Evolutionary conservation across 805 yeast genomes (phyloP).

Genomic region (Pichia californica): DNA sequence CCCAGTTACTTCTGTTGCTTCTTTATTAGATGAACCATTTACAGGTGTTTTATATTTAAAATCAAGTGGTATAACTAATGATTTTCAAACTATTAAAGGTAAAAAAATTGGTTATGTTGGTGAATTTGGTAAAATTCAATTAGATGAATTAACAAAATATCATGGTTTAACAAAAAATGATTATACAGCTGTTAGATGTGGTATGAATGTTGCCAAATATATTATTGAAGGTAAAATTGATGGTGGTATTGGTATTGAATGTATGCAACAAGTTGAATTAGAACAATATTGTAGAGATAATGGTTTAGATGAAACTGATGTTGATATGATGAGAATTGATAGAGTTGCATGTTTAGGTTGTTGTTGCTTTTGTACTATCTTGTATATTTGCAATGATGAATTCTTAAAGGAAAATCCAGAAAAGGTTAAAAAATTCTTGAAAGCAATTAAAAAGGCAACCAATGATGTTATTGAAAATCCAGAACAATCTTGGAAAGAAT

Average conservation of each 20-base stretch:
- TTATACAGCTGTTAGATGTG: slow-evolving; percentile 52
- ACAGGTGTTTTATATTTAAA: slow-evolving; percentile 48
- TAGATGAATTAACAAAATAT: slow-evolving; percentile 49
- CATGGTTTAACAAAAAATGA: slow-evolving; percentile 51
- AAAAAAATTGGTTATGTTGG: slow-evolving; percentile 52
- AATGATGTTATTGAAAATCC: slow-evolving; percentile 41
- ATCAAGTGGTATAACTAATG: slow-evolving; percentile 44
- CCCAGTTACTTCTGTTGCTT: slow-evolving; percentile 50
- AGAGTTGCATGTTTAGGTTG: slow-evolving; percentile 50
- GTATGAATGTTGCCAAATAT: slow-evolving; percentile 53
- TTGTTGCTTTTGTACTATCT: slow-evolving; percentile 52
- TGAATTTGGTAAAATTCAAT: slow-evolving; percentile 53
- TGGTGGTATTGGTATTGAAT: slow-evolving; percentile 54
- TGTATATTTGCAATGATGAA: slow-evolving; percentile 46
- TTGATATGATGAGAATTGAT: slow-evolving; percentile 52
- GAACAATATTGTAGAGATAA: slow-evolving; percentile 41
- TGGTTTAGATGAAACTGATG: slow-evolving; percentile 40
- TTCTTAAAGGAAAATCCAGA: slow-evolving; percentile 42
- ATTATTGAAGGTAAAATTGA: slow-evolving; percentile 50
- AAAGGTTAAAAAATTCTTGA: slow-evolving; percentile 38
- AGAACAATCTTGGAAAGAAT: slow-evolving; percentile 40
- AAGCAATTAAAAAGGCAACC: slow-evolving; percentile 45
- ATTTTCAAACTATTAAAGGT: slow-evolving; percentile 46
- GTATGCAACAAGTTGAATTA: slow-evolving; percentile 53
- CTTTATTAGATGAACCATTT: slow-evolving; percentile 51